Conservation (phyloP, 2,329 filamentous ascomycete genomes). For the Colletotrichum spaethianum region DNA sequence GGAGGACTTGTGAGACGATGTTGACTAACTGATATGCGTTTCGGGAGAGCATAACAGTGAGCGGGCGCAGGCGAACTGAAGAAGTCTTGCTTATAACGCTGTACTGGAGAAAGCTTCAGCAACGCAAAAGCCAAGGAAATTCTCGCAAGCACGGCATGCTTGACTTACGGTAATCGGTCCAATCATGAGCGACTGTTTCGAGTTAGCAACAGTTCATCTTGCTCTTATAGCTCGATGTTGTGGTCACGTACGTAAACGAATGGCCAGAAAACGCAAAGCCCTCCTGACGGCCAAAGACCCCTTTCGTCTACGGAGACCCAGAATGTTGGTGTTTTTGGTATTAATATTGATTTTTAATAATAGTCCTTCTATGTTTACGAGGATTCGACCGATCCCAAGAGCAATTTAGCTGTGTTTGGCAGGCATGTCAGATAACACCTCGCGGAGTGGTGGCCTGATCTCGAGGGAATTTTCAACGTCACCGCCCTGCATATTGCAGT, state of each 20-base stretch:
- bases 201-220: background rate
- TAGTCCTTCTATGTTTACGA: too few relatives aligned
- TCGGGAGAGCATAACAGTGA: constrained; percentile 61
- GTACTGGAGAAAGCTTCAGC: constrained; percentile 46
- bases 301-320: constrained; percentile 52
- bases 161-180: constrained; percentile 60
- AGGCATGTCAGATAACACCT: background rate
- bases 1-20: constrained; percentile 55
- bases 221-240: accelerated
- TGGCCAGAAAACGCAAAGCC: constrained; percentile 60
- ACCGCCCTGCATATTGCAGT: background rate
- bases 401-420: background rate
- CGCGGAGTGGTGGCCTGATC: background rate
- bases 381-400: too few relatives aligned
- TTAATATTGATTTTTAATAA: too few relatives aligned
- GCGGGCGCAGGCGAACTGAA: constrained; percentile 60
- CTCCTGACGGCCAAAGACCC: constrained; percentile 56
- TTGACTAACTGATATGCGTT: constrained; percentile 56
- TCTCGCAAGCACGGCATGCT: background rate
- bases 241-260: constrained; percentile 49
- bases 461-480: background rate
- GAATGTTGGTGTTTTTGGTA: background rate
- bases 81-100: constrained; percentile 60
- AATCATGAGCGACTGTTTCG: constrained; percentile 53
- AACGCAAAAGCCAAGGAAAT: too few relatives aligned